These are phyloP conservation scores for Barnettozyma californica DNA, from an alignment of 805 yeast genomes.

Conservation along the genomic window DNA sequence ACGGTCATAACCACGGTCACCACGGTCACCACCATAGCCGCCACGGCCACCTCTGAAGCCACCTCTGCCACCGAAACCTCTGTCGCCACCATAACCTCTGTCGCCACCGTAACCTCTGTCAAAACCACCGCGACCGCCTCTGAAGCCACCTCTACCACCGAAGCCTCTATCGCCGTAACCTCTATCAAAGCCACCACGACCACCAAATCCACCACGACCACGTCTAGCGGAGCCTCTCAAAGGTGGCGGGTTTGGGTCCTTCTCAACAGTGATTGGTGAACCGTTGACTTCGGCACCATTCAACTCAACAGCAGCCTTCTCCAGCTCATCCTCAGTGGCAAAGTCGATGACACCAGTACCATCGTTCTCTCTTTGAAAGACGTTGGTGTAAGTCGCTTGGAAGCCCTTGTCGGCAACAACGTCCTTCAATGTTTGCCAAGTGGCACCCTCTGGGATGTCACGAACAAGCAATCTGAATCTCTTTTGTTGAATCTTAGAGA, in stretches of 20 bases:
- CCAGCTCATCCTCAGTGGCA: slow-evolving; percentile 66
- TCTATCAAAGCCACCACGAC: slow-evolving; percentile 35
- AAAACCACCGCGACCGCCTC: slow-evolving; percentile 37
- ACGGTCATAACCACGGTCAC: slow-evolving; percentile 23
- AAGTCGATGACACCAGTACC: slow-evolving; percentile 44
- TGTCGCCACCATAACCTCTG: slow-evolving; percentile 39
- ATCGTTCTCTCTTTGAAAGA: slow-evolving; percentile 39
- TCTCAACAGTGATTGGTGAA: slow-evolving; percentile 64
- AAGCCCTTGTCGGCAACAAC: slow-evolving; percentile 72
- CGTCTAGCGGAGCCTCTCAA: slow-evolving; percentile 42
- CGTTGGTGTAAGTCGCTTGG: slow-evolving; percentile 56
- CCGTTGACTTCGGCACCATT: slow-evolving; percentile 73
- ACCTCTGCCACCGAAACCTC: slow-evolving; percentile 28
- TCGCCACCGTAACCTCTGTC: slow-evolving; percentile 34
- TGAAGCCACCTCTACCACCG: slow-evolving; percentile 42
- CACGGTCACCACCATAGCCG: slow-evolving; percentile 26
- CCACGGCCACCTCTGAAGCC: slow-evolving; percentile 34
- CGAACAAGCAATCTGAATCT: slow-evolving; percentile 66
- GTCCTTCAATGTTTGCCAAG: slow-evolving; percentile 90
- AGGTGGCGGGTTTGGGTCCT: slow-evolving; percentile 57
- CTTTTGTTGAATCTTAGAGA: slow-evolving; percentile 46
- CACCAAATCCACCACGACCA: slow-evolving; percentile 34
- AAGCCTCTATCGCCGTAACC: slow-evolving; percentile 35
- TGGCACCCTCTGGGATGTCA: slow-evolving; percentile 68
- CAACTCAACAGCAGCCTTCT: slow-evolving; percentile 65